A percentile compares a stretch with the other conserved stretches of the same genome.
Evolutionary conservation across 176 grass and related monocot genomes (phyloP).

Genomic region (Hyparrhenia diplandra): DNA sequence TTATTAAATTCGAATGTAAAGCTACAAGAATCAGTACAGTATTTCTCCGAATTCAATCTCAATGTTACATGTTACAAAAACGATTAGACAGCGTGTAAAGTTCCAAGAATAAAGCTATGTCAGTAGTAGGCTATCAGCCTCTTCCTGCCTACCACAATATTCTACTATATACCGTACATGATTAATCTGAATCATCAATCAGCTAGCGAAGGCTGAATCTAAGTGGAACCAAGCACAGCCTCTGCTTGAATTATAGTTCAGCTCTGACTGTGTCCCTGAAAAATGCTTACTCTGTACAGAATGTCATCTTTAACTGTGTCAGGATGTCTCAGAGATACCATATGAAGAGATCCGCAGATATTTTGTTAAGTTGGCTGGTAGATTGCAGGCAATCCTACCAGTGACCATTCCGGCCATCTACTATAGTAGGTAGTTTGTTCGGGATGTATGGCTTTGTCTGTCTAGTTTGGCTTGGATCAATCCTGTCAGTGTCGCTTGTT

Average conservation of each 20-base stretch:
- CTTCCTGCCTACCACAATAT: neutral
- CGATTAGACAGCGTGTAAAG: neutral
- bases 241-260: neutral
- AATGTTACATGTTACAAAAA: neutral
- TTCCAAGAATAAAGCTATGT: neutral
- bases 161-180: neutral
- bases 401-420: constrained; percentile 42
- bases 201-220: neutral
- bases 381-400: constrained; percentile 40
- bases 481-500: constrained; percentile 37
- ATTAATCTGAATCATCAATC: neutral
- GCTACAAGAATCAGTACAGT: neutral
- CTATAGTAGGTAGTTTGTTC: constrained; percentile 44
- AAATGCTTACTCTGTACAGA: constrained; percentile 14
- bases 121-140: neutral
- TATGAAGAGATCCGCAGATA: too few relatives aligned
- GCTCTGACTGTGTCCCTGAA: neutral
- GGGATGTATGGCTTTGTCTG: constrained; percentile 38
- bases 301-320: neutral
- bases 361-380: neutral
- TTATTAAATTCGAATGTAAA: neutral
- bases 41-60: neutral
- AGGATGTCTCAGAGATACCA: neutral
- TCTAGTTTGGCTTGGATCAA: constrained; percentile 14
- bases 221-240: neutral